Percentiles rank a stretch among this genome's conserved stretches.
These are phyloP conservation scores for Termitomyces sp. DNA, from an alignment of 1,284 basidiomycete species.

Conservation along the genomic window DNA sequence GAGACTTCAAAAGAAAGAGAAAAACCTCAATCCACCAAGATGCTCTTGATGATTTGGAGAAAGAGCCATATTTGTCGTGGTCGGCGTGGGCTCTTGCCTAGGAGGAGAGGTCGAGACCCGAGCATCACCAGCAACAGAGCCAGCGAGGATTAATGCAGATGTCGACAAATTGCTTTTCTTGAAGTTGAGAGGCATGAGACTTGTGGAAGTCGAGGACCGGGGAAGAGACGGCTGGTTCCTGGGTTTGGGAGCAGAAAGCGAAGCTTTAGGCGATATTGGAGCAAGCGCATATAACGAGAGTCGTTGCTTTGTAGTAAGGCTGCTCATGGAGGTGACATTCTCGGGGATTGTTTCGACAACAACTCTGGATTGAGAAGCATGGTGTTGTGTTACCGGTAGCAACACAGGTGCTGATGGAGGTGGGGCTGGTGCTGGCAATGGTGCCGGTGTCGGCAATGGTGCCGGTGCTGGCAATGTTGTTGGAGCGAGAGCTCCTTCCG, in stretches of 20 bases:
- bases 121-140: neutral
- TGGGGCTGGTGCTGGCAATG: slow-evolving; percentile 1
- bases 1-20: neutral
- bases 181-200: slow-evolving; percentile 33
- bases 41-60: neutral
- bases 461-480: neutral
- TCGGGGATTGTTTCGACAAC: neutral
- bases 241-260: slow-evolving; percentile 15
- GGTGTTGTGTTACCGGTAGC: slow-evolving; percentile 9
- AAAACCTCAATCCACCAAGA: neutral
- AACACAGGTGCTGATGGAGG: slow-evolving; percentile 8
- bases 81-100: slow-evolving; percentile 6
- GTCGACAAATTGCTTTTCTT: slow-evolving; percentile 33
- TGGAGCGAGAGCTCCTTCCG: neutral
- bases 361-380: slow-evolving; percentile 6
- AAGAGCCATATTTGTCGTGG: neutral
- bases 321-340: slow-evolving; percentile 25
- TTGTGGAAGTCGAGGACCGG: slow-evolving; percentile 12
- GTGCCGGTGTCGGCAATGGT: neutral
- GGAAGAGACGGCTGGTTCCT: slow-evolving; percentile 15
- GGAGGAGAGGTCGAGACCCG: neutral
- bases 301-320: slow-evolving; percentile 45
- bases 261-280: slow-evolving; percentile 21
- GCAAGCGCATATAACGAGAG: slow-evolving; percentile 29
- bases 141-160: slow-evolving; percentile 1